These are phyloP conservation scores for Citrus cavaleriei DNA, from an alignment of 345 rosid species.

Conservation along the genomic window DNA sequence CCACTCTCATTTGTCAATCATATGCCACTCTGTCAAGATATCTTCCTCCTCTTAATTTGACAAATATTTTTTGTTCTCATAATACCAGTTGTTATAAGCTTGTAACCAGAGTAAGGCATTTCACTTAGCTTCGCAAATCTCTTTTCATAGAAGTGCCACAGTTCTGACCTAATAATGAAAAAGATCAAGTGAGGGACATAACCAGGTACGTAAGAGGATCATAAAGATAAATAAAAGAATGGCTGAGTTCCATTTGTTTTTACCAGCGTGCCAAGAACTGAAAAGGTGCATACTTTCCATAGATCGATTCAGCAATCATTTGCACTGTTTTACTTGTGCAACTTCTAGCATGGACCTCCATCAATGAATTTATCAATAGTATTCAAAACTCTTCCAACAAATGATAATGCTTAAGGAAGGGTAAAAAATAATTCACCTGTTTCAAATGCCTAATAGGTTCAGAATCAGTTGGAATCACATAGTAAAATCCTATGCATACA, in stretches of 20 bases:
- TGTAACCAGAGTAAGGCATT: conserved; percentile 35
- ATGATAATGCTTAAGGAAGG: neutral
- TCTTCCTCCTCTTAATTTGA: conserved; percentile 17
- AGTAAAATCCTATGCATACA: conserved; percentile 53
- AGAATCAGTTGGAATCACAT: conserved; percentile 45
- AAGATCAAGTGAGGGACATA: neutral
- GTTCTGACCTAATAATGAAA: conserved; percentile 37
- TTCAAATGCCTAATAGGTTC: conserved; percentile 51
- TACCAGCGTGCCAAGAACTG: conserved; percentile 53
- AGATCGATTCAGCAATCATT: conserved; percentile 30
- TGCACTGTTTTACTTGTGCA: conserved; percentile 25
- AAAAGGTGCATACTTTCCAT: conserved; percentile 37
- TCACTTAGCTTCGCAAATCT: conserved; percentile 40
- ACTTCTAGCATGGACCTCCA: conserved; percentile 37
- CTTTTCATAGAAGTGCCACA: conserved; percentile 45
- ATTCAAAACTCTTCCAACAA: neutral
- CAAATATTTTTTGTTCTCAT: conserved; percentile 25
- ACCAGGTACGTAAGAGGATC: neutral
- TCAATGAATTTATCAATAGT: neutral
- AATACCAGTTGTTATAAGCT: conserved; percentile 40
- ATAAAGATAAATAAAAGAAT: neutral
- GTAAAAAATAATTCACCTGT: conserved; percentile 23
- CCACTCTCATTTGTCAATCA: too few species aligned
- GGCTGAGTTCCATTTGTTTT: neutral
- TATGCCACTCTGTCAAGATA: neutral